These are phyloP conservation scores for Aureobasidium sp. DNA, from an alignment of 2,329 filamentous ascomycete species.

Conservation along the genomic window DNA sequence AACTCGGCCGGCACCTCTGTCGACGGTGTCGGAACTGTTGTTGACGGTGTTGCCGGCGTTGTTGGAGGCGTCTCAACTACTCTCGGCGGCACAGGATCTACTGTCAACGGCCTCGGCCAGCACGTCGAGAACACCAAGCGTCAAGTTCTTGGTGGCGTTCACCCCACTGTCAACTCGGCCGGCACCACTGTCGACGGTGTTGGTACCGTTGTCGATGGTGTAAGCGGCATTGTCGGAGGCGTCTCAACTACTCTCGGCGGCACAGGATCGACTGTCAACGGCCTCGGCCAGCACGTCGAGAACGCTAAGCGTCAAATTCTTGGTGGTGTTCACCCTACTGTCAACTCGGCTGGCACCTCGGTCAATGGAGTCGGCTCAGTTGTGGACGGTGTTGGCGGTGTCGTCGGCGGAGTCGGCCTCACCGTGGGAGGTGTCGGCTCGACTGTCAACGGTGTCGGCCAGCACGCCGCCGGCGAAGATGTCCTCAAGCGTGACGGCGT, in stretches of 20 bases:
- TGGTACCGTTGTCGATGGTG: not conserved
- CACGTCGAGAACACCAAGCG: not conserved
- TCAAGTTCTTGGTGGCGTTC: not conserved
- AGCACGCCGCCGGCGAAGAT: not conserved
- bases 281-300: not conserved
- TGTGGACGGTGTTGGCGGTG: not conserved
- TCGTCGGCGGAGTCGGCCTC: not conserved
- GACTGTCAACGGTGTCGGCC: not conserved
- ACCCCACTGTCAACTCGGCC: not conserved
- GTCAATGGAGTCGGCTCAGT: not conserved
- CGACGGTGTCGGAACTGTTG: not conserved
- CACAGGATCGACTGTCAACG: not conserved
- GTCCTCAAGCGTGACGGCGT: not conserved
- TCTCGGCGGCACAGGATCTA: not conserved
- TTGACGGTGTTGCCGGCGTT: not conserved
- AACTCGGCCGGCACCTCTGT: not conserved
- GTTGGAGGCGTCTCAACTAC: not conserved
- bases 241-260: not conserved
- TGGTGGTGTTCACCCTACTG: not conserved
- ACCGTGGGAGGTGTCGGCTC: not conserved
- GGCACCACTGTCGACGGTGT: not conserved
- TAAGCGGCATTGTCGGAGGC: not conserved
- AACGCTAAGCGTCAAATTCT: not conserved
- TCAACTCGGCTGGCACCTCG: not conserved
- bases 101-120: not conserved